Conservation (phyloP, 2,329 filamentous ascomycete genomes). For the Exophiala sp. region DNA sequence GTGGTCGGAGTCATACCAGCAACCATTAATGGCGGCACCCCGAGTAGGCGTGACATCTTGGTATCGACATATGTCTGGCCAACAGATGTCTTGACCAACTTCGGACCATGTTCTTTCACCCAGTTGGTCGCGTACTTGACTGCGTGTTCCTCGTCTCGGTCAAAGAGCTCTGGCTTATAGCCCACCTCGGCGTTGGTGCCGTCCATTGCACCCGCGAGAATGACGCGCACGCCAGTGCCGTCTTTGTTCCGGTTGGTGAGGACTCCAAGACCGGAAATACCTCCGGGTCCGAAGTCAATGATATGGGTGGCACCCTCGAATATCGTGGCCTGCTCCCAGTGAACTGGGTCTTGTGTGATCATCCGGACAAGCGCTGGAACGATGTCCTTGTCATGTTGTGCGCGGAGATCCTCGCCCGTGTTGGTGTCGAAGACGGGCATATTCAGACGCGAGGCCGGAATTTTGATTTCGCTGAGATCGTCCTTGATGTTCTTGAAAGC, state of each 20-base stretch:
- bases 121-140: conserved; percentile 94
- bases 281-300: conserved; percentile 92
- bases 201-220: conserved; percentile 87
- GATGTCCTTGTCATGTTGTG: conserved; percentile 65
- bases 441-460: conserved; percentile 65
- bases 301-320: conserved; percentile 91
- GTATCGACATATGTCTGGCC: conserved; percentile 92
- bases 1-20: conserved; percentile 92
- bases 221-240: conserved; percentile 92
- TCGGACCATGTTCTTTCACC: conserved; percentile 96
- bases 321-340: conserved; percentile 92
- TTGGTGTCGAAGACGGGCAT: conserved; percentile 89
- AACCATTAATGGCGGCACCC: conserved; percentile 80
- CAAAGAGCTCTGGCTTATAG: conserved; percentile 96
- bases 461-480: conserved; percentile 75
- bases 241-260: conserved; percentile 99
- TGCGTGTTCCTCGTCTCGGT: conserved; percentile 89
- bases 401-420: conserved; percentile 76
- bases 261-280: conserved; percentile 91
- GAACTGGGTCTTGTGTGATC: conserved; percentile 88
- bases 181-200: conserved; percentile 86
- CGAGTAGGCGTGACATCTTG: conserved; percentile 84
- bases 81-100: conserved; percentile 77
- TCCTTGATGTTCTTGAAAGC: conserved; percentile 78
- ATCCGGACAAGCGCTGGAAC: conserved; percentile 82